Evolutionary conservation across 352 stramenopile genomes (phyloP).

Genomic region (Phytophthora agathidicida): DNA sequence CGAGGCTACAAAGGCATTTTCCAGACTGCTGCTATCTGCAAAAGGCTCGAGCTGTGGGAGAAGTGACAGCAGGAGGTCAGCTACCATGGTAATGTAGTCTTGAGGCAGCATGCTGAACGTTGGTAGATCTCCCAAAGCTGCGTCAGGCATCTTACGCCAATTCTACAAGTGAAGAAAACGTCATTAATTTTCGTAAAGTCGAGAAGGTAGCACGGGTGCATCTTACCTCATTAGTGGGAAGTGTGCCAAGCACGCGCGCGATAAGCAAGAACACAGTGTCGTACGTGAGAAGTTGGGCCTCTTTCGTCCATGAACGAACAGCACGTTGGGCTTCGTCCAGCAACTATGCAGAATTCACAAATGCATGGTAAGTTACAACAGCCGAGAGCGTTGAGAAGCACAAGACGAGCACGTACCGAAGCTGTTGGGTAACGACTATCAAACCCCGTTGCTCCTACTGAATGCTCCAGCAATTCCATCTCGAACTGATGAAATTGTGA

Average conservation of each 20-base stretch:
- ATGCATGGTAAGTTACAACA: background rate
- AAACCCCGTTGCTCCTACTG: constrained; percentile 4
- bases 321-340: constrained; percentile 52
- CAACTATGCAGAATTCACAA: constrained; percentile 33
- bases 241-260: constrained; percentile 42
- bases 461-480: constrained; percentile 44
- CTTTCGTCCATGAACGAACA: constrained; percentile 52
- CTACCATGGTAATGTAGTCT: constrained; percentile 86
- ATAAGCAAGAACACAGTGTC: constrained; percentile 78
- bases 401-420: constrained; percentile 18
- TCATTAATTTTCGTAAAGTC: background rate
- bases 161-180: constrained; percentile 34
- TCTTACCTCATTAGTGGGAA: constrained; percentile 57
- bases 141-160: constrained; percentile 57
- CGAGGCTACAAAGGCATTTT: constrained; percentile 62
- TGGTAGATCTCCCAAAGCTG: constrained; percentile 58
- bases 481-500: constrained; percentile 61
- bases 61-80: constrained; percentile 78
- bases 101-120: constrained; percentile 81
- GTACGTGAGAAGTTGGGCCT: constrained; percentile 73
- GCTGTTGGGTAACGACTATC: constrained; percentile 28
- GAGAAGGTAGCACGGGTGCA: background rate
- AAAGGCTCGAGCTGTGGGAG: constrained; percentile 85
- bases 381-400: background rate
- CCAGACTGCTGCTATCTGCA: constrained; percentile 69